Conservation (phyloP, 2,329 filamentous ascomycete species). For the Fusarium sp. region DNA sequence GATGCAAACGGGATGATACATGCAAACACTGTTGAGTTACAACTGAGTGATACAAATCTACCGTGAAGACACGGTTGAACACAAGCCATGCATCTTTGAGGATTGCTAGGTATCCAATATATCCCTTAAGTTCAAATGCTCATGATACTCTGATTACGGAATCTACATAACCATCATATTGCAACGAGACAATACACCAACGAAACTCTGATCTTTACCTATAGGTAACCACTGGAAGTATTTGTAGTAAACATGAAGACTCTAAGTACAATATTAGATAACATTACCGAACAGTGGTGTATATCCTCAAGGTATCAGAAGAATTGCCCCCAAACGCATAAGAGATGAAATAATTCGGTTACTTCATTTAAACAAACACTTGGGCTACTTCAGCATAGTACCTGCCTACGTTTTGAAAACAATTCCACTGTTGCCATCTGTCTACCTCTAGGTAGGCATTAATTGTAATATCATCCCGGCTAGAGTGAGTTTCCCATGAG, state of each 20-base stretch:
- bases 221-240: background rate
- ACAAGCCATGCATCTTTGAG: background rate
- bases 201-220: background rate
- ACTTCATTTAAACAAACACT: background rate
- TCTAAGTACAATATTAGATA: background rate
- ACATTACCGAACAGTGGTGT: background rate
- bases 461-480: no score
- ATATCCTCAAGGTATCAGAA: background rate
- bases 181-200: background rate
- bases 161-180: background rate
- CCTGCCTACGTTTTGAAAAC: background rate
- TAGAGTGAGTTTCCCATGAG: background rate
- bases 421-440: background rate
- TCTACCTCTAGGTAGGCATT: no score
- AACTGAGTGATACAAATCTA: background rate
- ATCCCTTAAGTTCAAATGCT: background rate
- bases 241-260: background rate
- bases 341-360: background rate
- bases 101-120: background rate
- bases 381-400: background rate
- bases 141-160: background rate
- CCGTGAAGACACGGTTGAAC: no score
- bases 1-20: constrained; percentile 4
- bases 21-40: background rate
- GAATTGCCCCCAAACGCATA: background rate